Evolutionary conservation across 768 basidiomycete species (phyloP).

Genomic region (Phylloporus sp.): DNA sequence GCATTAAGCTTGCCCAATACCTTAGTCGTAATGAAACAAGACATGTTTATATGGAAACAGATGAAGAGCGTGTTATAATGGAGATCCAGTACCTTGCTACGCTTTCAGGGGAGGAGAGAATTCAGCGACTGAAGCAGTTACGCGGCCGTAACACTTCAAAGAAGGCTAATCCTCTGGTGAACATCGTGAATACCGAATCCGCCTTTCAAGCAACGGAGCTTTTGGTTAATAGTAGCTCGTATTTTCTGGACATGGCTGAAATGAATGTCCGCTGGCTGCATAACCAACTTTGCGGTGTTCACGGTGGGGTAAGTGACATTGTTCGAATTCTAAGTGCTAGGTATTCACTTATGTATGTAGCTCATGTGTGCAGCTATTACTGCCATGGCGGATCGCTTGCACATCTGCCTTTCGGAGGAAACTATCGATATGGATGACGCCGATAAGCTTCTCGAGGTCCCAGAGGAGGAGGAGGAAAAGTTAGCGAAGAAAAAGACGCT

Average conservation of each 20-base stretch:
- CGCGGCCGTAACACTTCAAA: neutral
- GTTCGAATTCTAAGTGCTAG: neutral
- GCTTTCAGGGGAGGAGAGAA: neutral
- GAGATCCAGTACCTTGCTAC: conserved; percentile 3
- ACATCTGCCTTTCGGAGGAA: neutral
- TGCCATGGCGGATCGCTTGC: neutral
- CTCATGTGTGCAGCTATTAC: neutral
- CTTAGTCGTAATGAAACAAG: conserved; percentile 7
- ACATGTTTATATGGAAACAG: conserved; percentile 13
- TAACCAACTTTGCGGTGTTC: neutral
- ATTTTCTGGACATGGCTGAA: neutral
- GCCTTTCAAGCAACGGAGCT: neutral
- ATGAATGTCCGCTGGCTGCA: conserved; percentile 4
- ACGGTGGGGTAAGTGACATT: neutral
- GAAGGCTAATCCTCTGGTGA: neutral
- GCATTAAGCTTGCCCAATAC: conserved; percentile 2
- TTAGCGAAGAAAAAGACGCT: neutral
- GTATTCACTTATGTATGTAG: neutral
- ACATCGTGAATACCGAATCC: neutral
- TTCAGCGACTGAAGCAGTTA: neutral
- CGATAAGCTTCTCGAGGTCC: neutral
- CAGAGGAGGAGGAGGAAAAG: neutral
- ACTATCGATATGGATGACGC: neutral
- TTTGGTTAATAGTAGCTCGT: neutral
- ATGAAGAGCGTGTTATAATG: conserved; percentile 5